Evolutionary conservation across 2,329 filamentous ascomycete genomes (phyloP).

Genomic region (Fusarium liriodendri): DNA sequence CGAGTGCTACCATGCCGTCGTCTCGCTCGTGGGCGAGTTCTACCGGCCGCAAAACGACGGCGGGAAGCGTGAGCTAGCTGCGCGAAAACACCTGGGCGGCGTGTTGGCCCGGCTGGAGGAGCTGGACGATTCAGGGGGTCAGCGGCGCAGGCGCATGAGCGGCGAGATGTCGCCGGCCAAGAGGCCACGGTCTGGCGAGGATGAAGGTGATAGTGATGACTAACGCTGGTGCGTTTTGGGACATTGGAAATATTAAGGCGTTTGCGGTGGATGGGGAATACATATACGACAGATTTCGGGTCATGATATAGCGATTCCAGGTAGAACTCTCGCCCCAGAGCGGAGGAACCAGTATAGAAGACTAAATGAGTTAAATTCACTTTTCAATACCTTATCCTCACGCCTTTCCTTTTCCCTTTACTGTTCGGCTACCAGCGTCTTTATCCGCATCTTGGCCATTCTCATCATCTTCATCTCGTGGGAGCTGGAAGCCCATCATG

Average conservation of each 20-base stretch:
- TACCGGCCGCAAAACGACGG: slow-evolving; percentile 63
- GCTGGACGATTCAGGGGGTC: slow-evolving; percentile 46
- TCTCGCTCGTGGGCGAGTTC: slow-evolving; percentile 65
- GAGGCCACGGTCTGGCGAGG: slow-evolving; percentile 49
- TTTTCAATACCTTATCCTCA: neutral
- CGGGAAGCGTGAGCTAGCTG: slow-evolving; percentile 63
- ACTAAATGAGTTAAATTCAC: neutral
- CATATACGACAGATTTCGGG: slow-evolving; percentile 13
- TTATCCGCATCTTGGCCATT: slow-evolving; percentile 44
- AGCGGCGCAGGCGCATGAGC: slow-evolving; percentile 50
- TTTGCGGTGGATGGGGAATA: neutral
- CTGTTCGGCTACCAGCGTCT: slow-evolving; percentile 3
- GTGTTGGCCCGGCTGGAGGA: slow-evolving; percentile 60
- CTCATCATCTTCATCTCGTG: slow-evolving; percentile 77
- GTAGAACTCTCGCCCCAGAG: neutral
- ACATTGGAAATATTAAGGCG: neutral
- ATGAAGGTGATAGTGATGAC: slow-evolving; percentile 33
- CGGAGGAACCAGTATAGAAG: neutral
- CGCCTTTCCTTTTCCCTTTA: slow-evolving; percentile 17
- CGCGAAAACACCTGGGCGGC: slow-evolving; percentile 61
- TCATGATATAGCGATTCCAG: slow-evolving; percentile 9
- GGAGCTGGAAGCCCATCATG: slow-evolving; percentile 85
- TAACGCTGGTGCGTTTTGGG: neutral
- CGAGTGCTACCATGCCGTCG: slow-evolving; percentile 66
- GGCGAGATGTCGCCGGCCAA: slow-evolving; percentile 59